A percentile compares a stretch with the other conserved stretches of the same genome.
Conservation (phyloP, 2,329 filamentous ascomycete genomes). For the Hymenoscyphus fructigenus region DNA sequence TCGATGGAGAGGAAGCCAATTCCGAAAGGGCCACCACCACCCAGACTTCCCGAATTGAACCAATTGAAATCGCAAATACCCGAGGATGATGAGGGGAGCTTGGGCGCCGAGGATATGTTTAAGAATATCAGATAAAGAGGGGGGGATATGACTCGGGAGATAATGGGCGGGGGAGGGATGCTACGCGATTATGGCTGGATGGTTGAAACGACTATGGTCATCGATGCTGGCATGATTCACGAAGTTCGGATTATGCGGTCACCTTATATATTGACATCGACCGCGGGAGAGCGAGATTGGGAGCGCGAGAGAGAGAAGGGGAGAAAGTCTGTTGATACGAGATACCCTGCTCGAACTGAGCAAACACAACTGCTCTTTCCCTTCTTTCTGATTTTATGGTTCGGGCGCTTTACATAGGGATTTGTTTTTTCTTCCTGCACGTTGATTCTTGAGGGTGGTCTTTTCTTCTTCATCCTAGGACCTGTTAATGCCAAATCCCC, state of each 20-base stretch:
- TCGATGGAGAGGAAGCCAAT: neutral
- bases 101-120: constrained; percentile 38
- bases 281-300: constrained; percentile 8
- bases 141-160: neutral
- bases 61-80: constrained; percentile 35
- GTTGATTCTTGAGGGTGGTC: constrained; percentile 16
- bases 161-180: constrained; percentile 17
- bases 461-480: constrained; percentile 14
- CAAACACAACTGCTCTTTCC: constrained; percentile 25
- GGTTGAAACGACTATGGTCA: constrained; percentile 23
- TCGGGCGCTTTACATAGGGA: constrained; percentile 19
- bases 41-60: constrained; percentile 37
- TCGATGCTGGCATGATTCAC: constrained; percentile 26
- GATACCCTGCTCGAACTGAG: constrained; percentile 32
- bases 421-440: constrained; percentile 16
- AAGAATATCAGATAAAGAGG: constrained; percentile 37
- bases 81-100: constrained; percentile 32
- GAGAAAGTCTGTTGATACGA: constrained; percentile 19
- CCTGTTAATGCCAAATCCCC: constrained; percentile 20
- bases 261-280: constrained; percentile 10
- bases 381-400: constrained; percentile 20
- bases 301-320: constrained; percentile 8
- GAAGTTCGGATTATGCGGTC: constrained; percentile 18
- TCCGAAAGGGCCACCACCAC: constrained; percentile 33
- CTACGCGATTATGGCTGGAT: constrained; percentile 24